phyloP scores from a whole-genome alignment of 352 stramenopile genomes.

The Salisapilia sapeloensis region DNA sequence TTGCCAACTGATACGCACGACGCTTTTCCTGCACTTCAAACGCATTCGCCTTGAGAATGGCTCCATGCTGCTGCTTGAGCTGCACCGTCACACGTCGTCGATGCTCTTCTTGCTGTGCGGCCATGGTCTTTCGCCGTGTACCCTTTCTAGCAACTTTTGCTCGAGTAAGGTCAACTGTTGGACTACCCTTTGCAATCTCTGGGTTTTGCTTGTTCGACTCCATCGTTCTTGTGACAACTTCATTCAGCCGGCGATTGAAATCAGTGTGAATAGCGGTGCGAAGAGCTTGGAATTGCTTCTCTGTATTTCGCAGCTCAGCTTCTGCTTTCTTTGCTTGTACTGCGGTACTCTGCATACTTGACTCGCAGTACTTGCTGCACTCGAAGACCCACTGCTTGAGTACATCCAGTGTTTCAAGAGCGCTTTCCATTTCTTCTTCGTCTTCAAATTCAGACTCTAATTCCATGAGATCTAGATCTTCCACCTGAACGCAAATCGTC shows the following conservation, averaged over 20 bases:
- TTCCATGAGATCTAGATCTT: background rate
- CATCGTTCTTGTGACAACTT: conserved; percentile 14
- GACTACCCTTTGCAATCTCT: conserved; percentile 2
- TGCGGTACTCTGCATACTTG: conserved; percentile 14
- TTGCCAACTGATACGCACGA: conserved; percentile 17
- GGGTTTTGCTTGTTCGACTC: conserved; percentile 4
- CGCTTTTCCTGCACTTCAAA: conserved; percentile 20
- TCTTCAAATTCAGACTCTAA: conserved; percentile 4
- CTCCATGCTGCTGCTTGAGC: conserved; percentile 35
- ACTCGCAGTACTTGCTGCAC: conserved; percentile 28
- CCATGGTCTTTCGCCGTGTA: background rate
- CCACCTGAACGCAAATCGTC: too few relatives aligned
- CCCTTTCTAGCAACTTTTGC: background rate
- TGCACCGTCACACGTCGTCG: conserved; percentile 20
- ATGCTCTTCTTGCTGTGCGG: background rate
- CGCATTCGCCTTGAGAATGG: conserved; percentile 22
- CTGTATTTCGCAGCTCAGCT: conserved; percentile 28
- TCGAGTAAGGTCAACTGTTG: conserved; percentile 1
- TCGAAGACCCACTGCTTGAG: conserved; percentile 43
- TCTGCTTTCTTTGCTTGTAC: conserved; percentile 17
- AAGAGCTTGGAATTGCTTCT: conserved; percentile 39
- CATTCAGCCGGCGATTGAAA: conserved; percentile 30
- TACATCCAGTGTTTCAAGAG: conserved; percentile 18
- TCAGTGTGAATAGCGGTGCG: conserved; percentile 30
- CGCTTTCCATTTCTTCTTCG: conserved; percentile 5